Base-by-base conservation (phyloP, 495 filamentous ascomycete species). In the Aspergillus avenaceus region DNA sequence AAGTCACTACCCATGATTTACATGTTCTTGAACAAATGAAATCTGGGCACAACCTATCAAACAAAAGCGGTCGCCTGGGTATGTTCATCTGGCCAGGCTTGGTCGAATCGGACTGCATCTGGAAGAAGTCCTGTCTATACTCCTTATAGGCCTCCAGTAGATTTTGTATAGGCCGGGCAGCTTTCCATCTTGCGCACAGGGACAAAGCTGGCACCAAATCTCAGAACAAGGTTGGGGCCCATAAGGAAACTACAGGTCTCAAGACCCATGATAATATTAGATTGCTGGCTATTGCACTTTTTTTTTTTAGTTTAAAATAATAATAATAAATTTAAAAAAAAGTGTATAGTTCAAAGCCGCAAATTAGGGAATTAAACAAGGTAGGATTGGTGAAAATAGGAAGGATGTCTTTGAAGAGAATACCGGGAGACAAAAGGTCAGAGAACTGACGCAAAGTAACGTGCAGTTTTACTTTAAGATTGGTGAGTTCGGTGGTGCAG, bases 351-450 rank as follows among this genome's bases (percentile, higher is more conserved):
- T 96, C 88, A 50, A 97, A 84, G 18, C 90, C 92, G 56, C 85
- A 84, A 59, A 97, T 72, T 22, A 99, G 84, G 22, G 82, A 75
- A 47, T 76, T 75, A 71, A 97, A 93, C 43, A 90, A 72, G 22
- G 66, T 61, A n/a, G 83, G 81, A 56, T 88, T 76, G 66, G 86
- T 84, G 76, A 99, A 99, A 58, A 99, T 85, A 26, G 93, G 95
- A 51, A 99, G 83, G 73, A 99, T 97, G 71, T 99, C 95, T 79
- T 97, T 90, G 72, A 99, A 99, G 48, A 95, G 79, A 64, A 99
- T 91, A 66, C 95, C 95, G 5, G 87, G 86, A 42, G 86, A 84
- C 27, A 95, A 95, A 74, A 99, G 97, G 78, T 99, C 90, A 50
- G 87, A 86, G 74, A 87, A 96, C 70, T 87, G 85, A 55, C 83